Base-by-base conservation (phyloP, 148 eudicot genomes). In the Rhododendron vialii region DNA sequence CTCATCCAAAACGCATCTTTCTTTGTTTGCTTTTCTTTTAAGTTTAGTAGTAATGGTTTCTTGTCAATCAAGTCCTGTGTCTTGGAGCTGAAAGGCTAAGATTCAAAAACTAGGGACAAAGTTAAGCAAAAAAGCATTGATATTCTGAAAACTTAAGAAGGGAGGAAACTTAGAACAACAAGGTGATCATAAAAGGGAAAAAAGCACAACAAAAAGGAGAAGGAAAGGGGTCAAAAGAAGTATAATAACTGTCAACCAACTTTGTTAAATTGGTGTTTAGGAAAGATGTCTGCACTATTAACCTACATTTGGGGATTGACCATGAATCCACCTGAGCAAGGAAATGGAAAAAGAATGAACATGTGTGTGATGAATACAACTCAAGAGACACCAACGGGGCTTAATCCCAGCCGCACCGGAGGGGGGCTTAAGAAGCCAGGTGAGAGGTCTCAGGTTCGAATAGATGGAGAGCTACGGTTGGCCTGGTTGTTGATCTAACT, bases 181-280 rank as follows among this genome's bases (percentile, higher is more conserved):
- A 55, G 24, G 82, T 45, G 73, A 83, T 47, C 47, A 83, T 65
- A 24, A 76, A 38, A 76, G 59, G 85, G 47, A 30, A 77, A 87
- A 59, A 75, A 82, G 51, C 45, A 59, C 82, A 28, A 28, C 9
- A 45, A 53, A 63, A 82, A 45, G 82, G 69, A 22, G 57, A 61
- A 43, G 71, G 35, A 33, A 83, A 47, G 81, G 50, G 65, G 88
- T 79, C 81, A 84, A 87, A 83, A 83, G 45, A 76, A 59, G 59
- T 73, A 82, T 73, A 86, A 59, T 76, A 83, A 48, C 78, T 43
- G 48, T 12, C 57, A 76, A 83, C 82, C 45, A 47, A 48, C 74
- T 20, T 48, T 45, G 7, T 28, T 79, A 35, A 0, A 22, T 14
- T 41, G 36, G 65, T 63, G 28, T 30, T 41, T 3, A 41, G 15